Evolutionary conservation across 2,329 filamentous ascomycete species (phyloP).

Genomic region (Verticillium dahliae): DNA sequence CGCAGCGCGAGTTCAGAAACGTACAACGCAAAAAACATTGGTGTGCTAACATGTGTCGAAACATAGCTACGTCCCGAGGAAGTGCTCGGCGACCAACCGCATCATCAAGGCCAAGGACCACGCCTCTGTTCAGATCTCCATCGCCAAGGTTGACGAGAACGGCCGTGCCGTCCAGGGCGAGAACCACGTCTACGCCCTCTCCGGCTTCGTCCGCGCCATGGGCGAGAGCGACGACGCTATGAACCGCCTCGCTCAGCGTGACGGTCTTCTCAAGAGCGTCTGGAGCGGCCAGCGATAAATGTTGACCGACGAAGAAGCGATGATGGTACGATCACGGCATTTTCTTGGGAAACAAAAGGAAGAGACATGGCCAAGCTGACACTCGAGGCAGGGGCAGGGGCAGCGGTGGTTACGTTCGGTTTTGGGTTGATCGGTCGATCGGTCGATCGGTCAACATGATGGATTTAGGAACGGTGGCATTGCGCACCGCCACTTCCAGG

Average conservation of each 20-base stretch:
- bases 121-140: slow-evolving; percentile 92
- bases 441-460: slow-evolving; percentile 13
- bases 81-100: slow-evolving; percentile 98
- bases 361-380: not conserved
- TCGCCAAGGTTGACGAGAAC: slow-evolving; percentile 99
- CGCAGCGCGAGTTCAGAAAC: not conserved
- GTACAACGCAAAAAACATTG: not conserved
- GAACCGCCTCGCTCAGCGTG: slow-evolving; percentile 92
- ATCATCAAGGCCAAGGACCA: slow-evolving; percentile 99
- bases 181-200: slow-evolving; percentile 95
- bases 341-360: not conserved
- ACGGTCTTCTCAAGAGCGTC: slow-evolving; percentile 94
- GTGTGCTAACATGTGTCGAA: slow-evolving; percentile 19
- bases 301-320: slow-evolving; percentile 6
- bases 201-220: slow-evolving; percentile 95
- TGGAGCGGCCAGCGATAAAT: slow-evolving; percentile 71
- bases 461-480: slow-evolving; percentile 14
- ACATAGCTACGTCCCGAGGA: slow-evolving; percentile 89
- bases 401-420: slow-evolving; percentile 7
- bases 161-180: slow-evolving; percentile 89
- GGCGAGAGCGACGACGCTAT: slow-evolving; percentile 96
- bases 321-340: not conserved
- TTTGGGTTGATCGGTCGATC: slow-evolving; percentile 1
- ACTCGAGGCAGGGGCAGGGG: not conserved
- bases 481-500: slow-evolving; percentile 30